Base-by-base conservation (phyloP, 164 flowering plant species). In the Chimonanthus salicifolius region DNA sequence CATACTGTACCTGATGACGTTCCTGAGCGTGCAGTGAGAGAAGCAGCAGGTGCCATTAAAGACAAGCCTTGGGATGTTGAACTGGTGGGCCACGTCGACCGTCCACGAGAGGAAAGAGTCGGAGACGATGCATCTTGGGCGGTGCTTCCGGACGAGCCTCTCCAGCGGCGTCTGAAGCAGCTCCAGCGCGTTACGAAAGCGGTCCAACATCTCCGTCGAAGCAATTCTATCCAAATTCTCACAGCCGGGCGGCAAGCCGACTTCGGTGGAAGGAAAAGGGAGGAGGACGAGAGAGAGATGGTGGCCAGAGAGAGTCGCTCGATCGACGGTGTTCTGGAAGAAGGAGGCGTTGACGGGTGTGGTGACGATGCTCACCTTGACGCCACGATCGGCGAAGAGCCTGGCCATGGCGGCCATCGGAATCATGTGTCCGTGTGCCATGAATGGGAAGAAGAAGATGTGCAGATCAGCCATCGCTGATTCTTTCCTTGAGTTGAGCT, bases 341-440 rank as follows among this genome's bases (percentile, higher is more conserved):
- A 86, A 77, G 2, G 70, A 45, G 7, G 85, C 82, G 63, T 85
- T 86, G 6, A 70, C 64, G 5, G 89, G 92, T 0, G 93, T 88
- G 15, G 89, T 80, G 74, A 91, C 60, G n/a, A 91, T 58, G 66
- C 87, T 85, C 64, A 89, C 68, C 44, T 8, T 73, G 3, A 49
- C 69, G 6, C 74, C 74, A 0, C 64, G 83, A 6, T 73, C 74
- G 0, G 90, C 84, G 7, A 91, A 58, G 4, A 87, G 4, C 64
- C 69, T 81, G 7, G 87, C 94, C 6, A 91, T 84, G 82, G 89
- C 96, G 3, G 81, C 69, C 87, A 88, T 74, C 49, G 83, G 81
- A 66, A 78, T 81, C 75, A 78, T 72, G 68, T 71, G 78, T 69
- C 80, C 80, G 44, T 72, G 80, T 7, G 79, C 75, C 77, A 78